Conservation (phyloP, 495 filamentous ascomycete species). For the Penicillium nucicola region DNA sequence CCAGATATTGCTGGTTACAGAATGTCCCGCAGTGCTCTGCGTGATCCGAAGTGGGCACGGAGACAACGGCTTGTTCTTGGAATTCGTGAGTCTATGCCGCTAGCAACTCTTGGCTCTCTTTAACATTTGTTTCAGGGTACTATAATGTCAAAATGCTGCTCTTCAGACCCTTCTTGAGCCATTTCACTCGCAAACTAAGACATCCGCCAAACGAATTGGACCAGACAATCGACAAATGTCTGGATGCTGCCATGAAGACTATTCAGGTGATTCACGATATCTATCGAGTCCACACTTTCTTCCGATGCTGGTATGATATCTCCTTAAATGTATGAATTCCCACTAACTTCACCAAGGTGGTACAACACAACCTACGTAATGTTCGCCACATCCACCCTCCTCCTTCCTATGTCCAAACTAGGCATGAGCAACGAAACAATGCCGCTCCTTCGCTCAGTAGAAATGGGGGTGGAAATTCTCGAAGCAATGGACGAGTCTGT, state of each 20-base stretch:
- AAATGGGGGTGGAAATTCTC: slow-evolving; percentile 40
- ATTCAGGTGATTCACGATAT: slow-evolving; percentile 42
- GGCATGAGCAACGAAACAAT: slow-evolving; percentile 32
- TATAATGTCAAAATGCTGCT: slow-evolving; percentile 42
- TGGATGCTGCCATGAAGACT: slow-evolving; percentile 37
- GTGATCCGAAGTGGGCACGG: slow-evolving; percentile 41
- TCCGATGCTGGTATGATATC: slow-evolving; percentile 37
- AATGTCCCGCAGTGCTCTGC: slow-evolving; percentile 22
- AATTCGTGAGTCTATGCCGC: slow-evolving; percentile 25
- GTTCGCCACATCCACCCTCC: slow-evolving; percentile 40
- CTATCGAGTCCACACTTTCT: slow-evolving; percentile 40
- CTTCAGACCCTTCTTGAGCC: slow-evolving; percentile 37
- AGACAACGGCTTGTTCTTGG: slow-evolving; percentile 36
- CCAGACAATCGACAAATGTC: slow-evolving; percentile 33
- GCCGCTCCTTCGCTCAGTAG: slow-evolving; percentile 29
- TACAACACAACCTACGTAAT: slow-evolving; percentile 46
- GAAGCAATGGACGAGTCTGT: slow-evolving; percentile 44
- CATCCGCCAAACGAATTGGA: slow-evolving; percentile 30
- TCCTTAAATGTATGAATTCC: not conserved
- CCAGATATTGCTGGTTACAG: slow-evolving; percentile 27
- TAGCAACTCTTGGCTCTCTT: not conserved
- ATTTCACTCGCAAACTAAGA: slow-evolving; percentile 34
- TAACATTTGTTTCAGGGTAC: slow-evolving; percentile 21
- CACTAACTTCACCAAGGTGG: slow-evolving; percentile 28
- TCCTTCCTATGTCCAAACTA: slow-evolving; percentile 37